A percentile compares a stretch with the other conserved stretches of the same genome.
These are phyloP conservation scores for Coemansia sp. DNA, from an alignment of 371 early-diverging fungal species.

Conservation along the genomic window DNA sequence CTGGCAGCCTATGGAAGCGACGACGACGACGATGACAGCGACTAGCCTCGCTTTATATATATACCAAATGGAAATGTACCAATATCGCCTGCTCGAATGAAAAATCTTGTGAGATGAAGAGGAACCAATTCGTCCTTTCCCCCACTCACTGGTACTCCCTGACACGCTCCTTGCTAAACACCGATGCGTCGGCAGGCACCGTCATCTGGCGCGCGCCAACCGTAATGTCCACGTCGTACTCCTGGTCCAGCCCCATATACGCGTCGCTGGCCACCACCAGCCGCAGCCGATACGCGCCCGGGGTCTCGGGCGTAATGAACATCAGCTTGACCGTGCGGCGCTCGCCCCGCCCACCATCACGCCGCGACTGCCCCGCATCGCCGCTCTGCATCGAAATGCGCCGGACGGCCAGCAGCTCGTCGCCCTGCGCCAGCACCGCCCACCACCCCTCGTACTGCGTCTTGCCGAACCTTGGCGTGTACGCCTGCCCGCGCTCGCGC, in stretches of 20 bases:
- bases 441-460: conserved; percentile 91
- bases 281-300: conserved; percentile 62
- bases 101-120: too few species aligned
- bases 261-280: conserved; percentile 75
- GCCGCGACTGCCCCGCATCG: conserved; percentile 54
- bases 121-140: too few species aligned
- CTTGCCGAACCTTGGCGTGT: conserved; percentile 82
- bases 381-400: conserved; percentile 65
- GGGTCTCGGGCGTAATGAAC: conserved; percentile 68
- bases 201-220: conserved; percentile 34
- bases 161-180: conserved; percentile 33
- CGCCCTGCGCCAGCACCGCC: conserved; percentile 64
- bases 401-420: conserved; percentile 75
- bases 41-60: too few species aligned
- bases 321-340: conserved; percentile 55
- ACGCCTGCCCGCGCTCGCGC: conserved; percentile 52
- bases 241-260: conserved; percentile 77
- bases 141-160: conserved; percentile 24
- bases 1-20: conserved; percentile 41
- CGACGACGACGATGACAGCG: conserved; percentile 1
- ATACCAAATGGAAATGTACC: too few species aligned
- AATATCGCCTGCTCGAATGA: too few species aligned
- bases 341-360: conserved; percentile 52
- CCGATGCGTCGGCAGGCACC: conserved; percentile 11
- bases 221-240: conserved; percentile 58